phyloP scores from a whole-genome alignment of 768 basidiomycete genomes.

The Galerina sulciceps region DNA sequence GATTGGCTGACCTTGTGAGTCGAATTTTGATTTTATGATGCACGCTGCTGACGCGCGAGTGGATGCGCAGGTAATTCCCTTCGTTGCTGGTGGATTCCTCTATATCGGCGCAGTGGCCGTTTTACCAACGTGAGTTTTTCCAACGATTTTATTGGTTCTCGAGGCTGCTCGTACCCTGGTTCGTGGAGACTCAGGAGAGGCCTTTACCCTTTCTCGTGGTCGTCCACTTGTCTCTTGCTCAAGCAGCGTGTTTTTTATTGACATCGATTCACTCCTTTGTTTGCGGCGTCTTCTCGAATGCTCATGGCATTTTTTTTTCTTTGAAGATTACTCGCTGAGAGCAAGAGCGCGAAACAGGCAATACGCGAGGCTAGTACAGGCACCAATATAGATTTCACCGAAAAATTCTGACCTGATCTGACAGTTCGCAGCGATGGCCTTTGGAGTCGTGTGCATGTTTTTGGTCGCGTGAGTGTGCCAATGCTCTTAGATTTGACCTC shows the following conservation, averaged over 20 bases:
- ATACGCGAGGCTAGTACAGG: slow-evolving; percentile 76
- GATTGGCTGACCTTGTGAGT: slow-evolving; percentile 80
- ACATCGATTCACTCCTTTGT: background rate
- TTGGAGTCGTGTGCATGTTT: slow-evolving; percentile 93
- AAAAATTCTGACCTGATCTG: slow-evolving; percentile 16
- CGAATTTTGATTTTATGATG: slow-evolving; percentile 12
- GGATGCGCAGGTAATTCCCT: slow-evolving; percentile 74
- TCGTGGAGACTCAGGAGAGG: slow-evolving; percentile 6
- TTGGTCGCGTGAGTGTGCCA: slow-evolving; percentile 77
- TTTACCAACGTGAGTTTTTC: slow-evolving; percentile 75
- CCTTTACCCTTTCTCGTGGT: slow-evolving; percentile 4
- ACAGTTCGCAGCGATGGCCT: slow-evolving; percentile 90
- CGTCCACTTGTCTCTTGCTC: too few relatives aligned
- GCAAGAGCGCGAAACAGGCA: slow-evolving; percentile 87
- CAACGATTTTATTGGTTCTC: slow-evolving; percentile 8
- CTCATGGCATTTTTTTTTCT: background rate
- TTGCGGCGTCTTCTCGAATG: background rate
- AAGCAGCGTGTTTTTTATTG: background rate
- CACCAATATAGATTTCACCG: background rate
- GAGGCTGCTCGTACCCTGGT: slow-evolving; percentile 13
- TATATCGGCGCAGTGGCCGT: slow-evolving; percentile 95
- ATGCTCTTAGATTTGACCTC: slow-evolving; percentile 9
- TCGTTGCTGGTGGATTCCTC: slow-evolving; percentile 89
- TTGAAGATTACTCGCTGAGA: slow-evolving; percentile 78
- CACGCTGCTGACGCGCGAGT: slow-evolving; percentile 21